A percentile compares a stretch with the other conserved stretches of the same genome.
Evolutionary conservation across 2,329 filamentous ascomycete genomes (phyloP).

Genomic region (Chaetomium strumarium): DNA sequence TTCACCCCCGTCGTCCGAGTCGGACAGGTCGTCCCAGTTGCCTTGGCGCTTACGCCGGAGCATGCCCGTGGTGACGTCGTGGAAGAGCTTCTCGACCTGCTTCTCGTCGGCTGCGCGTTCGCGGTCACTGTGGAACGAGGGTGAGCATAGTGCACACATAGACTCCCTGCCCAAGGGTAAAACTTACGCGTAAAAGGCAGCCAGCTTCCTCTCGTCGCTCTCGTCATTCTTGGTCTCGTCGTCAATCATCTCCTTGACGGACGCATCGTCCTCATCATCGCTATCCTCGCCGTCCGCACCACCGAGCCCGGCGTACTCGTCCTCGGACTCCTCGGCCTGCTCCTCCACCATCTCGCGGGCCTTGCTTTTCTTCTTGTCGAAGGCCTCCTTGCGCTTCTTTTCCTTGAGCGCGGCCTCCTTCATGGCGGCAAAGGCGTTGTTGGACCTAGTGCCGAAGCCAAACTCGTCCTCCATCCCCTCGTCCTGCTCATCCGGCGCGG

Average conservation of each 20-base stretch:
- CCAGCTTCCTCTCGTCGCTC: conserved; percentile 74
- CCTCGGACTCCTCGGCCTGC: conserved; percentile 94
- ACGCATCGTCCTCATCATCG: conserved; percentile 59
- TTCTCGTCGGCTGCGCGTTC: conserved; percentile 78
- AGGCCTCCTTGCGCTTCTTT: conserved; percentile 51
- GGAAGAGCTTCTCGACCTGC: conserved; percentile 83
- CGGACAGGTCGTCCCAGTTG: conserved; percentile 72
- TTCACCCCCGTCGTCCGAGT: conserved; percentile 83
- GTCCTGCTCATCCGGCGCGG: conserved; percentile 36
- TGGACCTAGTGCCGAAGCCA: conserved; percentile 30
- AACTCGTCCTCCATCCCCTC: conserved; percentile 28
- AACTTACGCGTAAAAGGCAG: conserved; percentile 82
- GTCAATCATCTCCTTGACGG: conserved; percentile 83
- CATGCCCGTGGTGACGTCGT: conserved; percentile 83
- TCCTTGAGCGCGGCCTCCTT: conserved; percentile 55
- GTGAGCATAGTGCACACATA: not conserved
- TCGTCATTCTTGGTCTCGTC: conserved; percentile 69
- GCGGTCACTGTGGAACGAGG: conserved; percentile 54
- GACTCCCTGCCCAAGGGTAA: not conserved
- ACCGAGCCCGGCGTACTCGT: conserved; percentile 92
- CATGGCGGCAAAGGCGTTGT: conserved; percentile 63
- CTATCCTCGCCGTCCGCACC: conserved; percentile 83
- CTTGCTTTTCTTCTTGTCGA: conserved; percentile 80
- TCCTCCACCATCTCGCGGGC: conserved; percentile 86
- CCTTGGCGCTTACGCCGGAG: conserved; percentile 77